Evolutionary conservation across 225 moss, liverwort and hornwort genomes (phyloP), one percentile per base, ranked within the genome.

Genomic region (Antitrichia curtipendula): DNA sequence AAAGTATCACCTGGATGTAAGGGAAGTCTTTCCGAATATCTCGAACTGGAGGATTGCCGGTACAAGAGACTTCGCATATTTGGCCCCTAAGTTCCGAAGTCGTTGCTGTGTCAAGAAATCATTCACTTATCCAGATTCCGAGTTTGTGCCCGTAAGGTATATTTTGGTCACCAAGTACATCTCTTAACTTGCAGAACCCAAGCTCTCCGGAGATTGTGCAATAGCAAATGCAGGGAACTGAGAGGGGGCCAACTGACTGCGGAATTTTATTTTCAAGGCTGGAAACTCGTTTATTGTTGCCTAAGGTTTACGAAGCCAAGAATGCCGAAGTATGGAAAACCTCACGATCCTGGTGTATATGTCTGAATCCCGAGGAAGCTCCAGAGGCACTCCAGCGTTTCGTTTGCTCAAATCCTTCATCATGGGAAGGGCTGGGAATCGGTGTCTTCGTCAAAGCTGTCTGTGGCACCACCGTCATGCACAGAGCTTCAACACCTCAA

Each of bases 351-450:
- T 98, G 97, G 96, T 91, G 91, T 76, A 94, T 90, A 84, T 83
- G 78, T 19, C 24, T 96, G 85, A 93, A 78, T 64, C 87, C 89
- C 32, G 94, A 96, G 62, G 92, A 86, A 24, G 93, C 94, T 83
- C 85, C 90, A 25, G 73, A 90, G 52, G 92, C 92, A 40, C 86
- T 98, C 61, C 92, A 93, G 77, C 94, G 96, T 61, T 97, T 89
- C 38, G 96, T 93, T 56, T 97, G 97, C 31, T 93, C 95, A 34
- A 96, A 97, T 88, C 95, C 97, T 36, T n/a, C n/a, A n/a, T n/a
- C n/a, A n/a, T n/a, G n/a, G n/a, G n/a, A n/a, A 85, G 47, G 89
- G 84, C 81, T 92, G 88, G 38, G 95, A 98, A n/a, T n/a, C 86
- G 93, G 88, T 66, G 92, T 89, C 31, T 88, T 90, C 34, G 92